Percentiles rank a stretch among this genome's conserved stretches.
Evolutionary conservation across 495 filamentous ascomycete genomes (phyloP).

Genomic region (Hypoxylon subgilvum): DNA sequence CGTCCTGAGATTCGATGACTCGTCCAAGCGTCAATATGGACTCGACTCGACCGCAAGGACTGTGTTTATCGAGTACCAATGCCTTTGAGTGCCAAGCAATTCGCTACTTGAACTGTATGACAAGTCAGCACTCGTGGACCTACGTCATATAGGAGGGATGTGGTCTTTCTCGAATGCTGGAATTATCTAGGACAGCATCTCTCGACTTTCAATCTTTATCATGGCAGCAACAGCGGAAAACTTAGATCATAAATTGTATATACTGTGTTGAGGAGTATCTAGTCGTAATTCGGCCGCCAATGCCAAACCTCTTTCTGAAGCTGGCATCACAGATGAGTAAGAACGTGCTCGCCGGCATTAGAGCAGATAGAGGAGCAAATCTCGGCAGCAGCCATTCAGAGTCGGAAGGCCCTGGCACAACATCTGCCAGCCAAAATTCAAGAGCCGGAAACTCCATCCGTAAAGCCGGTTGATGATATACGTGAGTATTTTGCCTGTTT

Average conservation of each 20-base stretch:
- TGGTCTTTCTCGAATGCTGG: no score
- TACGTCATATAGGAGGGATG: no score
- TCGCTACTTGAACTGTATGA: no score
- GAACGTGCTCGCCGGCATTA: constrained; percentile 34
- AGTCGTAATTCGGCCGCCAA: constrained; percentile 35
- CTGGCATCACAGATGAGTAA: constrained; percentile 27
- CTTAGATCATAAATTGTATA: constrained; percentile 35
- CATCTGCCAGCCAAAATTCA: constrained; percentile 28
- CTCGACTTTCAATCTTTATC: background rate
- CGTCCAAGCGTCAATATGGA: no score
- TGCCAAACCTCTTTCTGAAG: constrained; percentile 24
- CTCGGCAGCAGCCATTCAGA: constrained; percentile 27
- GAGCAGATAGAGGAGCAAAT: constrained; percentile 28
- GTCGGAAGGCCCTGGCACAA: constrained; percentile 5
- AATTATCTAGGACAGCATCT: background rate
- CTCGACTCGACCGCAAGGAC: no score
- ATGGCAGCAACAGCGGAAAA: background rate
- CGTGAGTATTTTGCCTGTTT: constrained; percentile 32
- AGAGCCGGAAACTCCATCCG: constrained; percentile 40
- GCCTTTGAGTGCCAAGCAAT: no score
- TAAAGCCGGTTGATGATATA: constrained; percentile 38
- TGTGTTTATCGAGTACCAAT: no score
- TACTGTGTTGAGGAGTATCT: constrained; percentile 40
- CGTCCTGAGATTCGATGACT: no score
- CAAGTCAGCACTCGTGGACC: no score